Conservation (phyloP, 31 red algal species). For the Endocladia muricata region DNA sequence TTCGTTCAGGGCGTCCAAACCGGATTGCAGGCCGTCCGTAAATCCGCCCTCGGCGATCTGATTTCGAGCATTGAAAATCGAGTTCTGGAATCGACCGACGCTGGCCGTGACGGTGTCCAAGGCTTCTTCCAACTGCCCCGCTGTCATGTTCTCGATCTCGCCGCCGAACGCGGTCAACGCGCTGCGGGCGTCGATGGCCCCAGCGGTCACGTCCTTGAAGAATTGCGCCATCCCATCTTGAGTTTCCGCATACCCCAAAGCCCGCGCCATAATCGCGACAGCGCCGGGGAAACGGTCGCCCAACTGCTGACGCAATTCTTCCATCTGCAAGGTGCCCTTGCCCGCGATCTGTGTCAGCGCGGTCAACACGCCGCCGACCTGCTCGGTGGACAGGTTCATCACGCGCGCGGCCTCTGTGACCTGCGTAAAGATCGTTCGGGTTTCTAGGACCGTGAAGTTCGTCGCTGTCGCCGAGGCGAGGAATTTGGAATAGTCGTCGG, state of each 20-base stretch:
- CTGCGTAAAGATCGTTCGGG: background rate
- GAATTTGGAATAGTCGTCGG: background rate
- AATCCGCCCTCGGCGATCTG: background rate
- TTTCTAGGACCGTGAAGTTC: background rate
- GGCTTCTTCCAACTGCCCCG: background rate
- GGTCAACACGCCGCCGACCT: background rate
- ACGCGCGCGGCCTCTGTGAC: background rate
- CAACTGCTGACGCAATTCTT: background rate
- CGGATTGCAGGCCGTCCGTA: background rate
- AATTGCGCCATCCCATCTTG: background rate
- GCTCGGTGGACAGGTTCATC: background rate
- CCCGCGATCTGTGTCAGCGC: background rate
- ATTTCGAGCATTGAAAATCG: background rate
- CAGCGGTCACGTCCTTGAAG: background rate
- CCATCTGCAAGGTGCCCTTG: background rate
- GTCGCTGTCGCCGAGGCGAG: background rate
- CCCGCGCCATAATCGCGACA: background rate
- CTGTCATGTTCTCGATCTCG: background rate
- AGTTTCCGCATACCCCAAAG: background rate
- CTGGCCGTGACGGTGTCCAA: background rate
- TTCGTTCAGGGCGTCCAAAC: background rate
- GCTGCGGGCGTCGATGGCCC: background rate
- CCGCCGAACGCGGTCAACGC: background rate
- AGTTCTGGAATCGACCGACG: background rate
- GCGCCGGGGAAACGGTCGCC: background rate